Evolutionary conservation across 306 rosid species (phyloP).

Genomic region (Lagenaria siceraria): DNA sequence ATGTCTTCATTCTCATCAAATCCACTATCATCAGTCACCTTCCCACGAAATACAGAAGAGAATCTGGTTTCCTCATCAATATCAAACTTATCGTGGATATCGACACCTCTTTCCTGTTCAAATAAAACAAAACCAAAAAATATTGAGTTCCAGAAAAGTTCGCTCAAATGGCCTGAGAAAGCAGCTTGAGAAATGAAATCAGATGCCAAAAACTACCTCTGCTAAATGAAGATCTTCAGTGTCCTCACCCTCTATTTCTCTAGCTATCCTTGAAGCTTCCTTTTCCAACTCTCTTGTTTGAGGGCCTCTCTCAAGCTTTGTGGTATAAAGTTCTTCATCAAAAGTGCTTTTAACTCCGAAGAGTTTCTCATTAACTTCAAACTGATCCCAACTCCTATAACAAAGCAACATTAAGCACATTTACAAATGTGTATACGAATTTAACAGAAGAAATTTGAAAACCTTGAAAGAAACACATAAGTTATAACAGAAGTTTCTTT

Average conservation of each 20-base stretch:
- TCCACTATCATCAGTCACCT: slow-evolving; percentile 56
- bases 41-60: slow-evolving; percentile 75
- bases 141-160: slow-evolving; percentile 2
- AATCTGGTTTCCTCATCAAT: slow-evolving; percentile 87
- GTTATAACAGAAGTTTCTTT: background rate
- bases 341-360: slow-evolving; percentile 92
- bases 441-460: background rate
- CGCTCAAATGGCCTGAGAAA: background rate
- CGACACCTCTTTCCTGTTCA: slow-evolving; percentile 77
- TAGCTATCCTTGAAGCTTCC: slow-evolving; percentile 72
- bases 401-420: background rate
- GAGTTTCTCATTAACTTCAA: slow-evolving; percentile 67
- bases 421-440: background rate
- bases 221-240: slow-evolving; percentile 89
- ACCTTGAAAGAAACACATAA: background rate
- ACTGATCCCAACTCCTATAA: slow-evolving; percentile 83
- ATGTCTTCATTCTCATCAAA: slow-evolving; percentile 53
- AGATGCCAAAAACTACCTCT: slow-evolving; percentile 38
- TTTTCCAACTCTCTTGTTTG: slow-evolving; percentile 57
- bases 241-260: slow-evolving; percentile 93
- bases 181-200: background rate
- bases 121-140: slow-evolving; percentile 14
- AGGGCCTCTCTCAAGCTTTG: slow-evolving; percentile 85
- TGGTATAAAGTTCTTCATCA: slow-evolving; percentile 80
- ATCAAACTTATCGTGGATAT: slow-evolving; percentile 36